A percentile compares a stretch with the other conserved stretches of the same genome.
Evolutionary conservation across 1,284 basidiomycete genomes (phyloP).

Genomic region (Papiliotrema laurentii): DNA sequence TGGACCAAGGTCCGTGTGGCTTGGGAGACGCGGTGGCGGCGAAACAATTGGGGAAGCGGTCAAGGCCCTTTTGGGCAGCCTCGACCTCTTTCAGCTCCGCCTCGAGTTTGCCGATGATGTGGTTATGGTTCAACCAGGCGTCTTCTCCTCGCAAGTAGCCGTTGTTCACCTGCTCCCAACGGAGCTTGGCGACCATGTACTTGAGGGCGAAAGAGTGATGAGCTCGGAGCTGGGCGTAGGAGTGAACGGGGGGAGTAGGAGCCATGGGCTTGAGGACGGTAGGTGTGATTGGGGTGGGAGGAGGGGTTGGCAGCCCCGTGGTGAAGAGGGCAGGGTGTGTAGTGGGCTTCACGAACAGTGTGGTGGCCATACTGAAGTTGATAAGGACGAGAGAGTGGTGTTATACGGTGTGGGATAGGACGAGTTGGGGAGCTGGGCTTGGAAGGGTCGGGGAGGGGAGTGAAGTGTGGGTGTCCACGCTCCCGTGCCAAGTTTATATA

Average conservation of each 20-base stretch:
- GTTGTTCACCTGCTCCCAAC: slow-evolving; percentile 33
- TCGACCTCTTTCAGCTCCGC: slow-evolving; percentile 24
- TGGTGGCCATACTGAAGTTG: slow-evolving; percentile 2
- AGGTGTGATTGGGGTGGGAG: slow-evolving; percentile 11
- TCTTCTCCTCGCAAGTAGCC: slow-evolving; percentile 26
- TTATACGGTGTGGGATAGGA: no score
- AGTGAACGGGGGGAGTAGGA: slow-evolving; percentile 11
- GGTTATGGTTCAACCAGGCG: slow-evolving; percentile 25
- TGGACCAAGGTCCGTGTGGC: slow-evolving; percentile 26
- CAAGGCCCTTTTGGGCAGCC: slow-evolving; percentile 27
- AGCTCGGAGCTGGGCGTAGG: slow-evolving; percentile 27
- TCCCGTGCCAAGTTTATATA: no score
- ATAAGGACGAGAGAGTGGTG: not conserved
- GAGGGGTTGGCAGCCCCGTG: slow-evolving; percentile 12
- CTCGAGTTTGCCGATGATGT: slow-evolving; percentile 26
- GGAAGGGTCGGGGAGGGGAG: no score
- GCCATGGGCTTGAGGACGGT: not conserved
- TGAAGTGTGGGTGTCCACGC: no score
- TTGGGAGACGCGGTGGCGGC: slow-evolving; percentile 20
- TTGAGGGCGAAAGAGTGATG: slow-evolving; percentile 24
- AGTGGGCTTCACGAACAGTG: slow-evolving; percentile 8
- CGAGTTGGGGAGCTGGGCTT: no score
- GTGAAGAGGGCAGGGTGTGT: slow-evolving; percentile 15
- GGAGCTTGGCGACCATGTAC: slow-evolving; percentile 29
- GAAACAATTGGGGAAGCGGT: slow-evolving; percentile 24